Conservation (phyloP, 2,329 filamentous ascomycete genomes). For the Colletotrichum spaethianum region DNA sequence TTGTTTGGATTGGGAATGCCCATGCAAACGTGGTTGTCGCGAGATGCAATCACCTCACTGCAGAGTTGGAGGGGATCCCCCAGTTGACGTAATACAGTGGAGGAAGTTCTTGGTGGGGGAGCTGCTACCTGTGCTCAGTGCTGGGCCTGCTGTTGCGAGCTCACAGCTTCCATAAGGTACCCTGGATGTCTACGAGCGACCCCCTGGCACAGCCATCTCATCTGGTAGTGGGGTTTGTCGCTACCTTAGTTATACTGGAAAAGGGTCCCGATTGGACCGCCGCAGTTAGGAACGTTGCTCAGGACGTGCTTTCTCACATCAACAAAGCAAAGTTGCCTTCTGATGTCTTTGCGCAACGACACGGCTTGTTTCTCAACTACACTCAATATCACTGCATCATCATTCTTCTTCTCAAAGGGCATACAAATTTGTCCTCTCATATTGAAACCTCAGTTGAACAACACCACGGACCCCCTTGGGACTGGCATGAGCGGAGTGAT, state of each 20-base stretch:
- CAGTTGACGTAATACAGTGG: slow-evolving; percentile 14
- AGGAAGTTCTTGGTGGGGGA: not conserved
- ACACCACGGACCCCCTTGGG: not conserved
- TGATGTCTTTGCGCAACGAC: not conserved
- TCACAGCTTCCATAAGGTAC: not conserved
- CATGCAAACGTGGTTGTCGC: not conserved
- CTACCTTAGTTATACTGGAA: not conserved
- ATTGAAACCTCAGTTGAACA: not conserved
- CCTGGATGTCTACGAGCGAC: not conserved
- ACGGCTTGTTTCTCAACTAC: not conserved
- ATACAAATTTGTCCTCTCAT: not conserved
- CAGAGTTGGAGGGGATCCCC: not conserved
- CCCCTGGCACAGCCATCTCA: not conserved
- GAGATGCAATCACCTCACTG: not conserved
- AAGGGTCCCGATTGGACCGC: slow-evolving; percentile 23
- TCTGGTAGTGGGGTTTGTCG: not conserved
- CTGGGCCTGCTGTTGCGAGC: slow-evolving; percentile 2
- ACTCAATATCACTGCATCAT: not conserved
- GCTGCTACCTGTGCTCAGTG: not conserved
- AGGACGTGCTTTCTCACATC: slow-evolving; percentile 5
- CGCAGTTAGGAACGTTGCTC: not conserved
- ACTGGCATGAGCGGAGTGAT: not conserved
- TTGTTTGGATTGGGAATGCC: not conserved
- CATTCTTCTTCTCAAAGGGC: not conserved
- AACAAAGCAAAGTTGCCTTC: not conserved